phyloP scores from a whole-genome alignment of 2,329 filamentous ascomycete genomes.

The Aspergillus fumigatus region DNA sequence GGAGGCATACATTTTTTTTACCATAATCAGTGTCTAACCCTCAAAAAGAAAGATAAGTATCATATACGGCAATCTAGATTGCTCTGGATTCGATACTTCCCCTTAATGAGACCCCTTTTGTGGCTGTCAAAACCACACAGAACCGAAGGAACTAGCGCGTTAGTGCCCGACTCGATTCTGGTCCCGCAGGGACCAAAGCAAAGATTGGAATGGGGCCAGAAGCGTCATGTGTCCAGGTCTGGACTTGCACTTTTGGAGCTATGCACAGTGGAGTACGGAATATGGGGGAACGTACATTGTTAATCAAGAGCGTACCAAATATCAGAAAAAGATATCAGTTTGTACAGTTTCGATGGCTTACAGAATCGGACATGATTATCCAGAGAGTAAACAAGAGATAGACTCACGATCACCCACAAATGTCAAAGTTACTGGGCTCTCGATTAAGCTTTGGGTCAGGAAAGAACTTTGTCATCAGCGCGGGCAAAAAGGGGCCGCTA shows the following conservation, averaged over 20 bases:
- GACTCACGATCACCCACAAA: no score
- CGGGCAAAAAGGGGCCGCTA: background rate
- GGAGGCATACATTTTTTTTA: background rate
- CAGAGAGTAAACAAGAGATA: no score
- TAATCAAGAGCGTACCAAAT: background rate
- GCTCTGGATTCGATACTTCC: background rate
- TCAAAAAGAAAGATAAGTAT: background rate
- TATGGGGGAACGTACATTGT: no score
- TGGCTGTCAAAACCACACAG: background rate
- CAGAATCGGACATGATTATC: no score
- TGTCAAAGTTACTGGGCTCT: background rate
- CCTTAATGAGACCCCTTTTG: background rate
- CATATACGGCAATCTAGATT: background rate
- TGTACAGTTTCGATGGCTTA: no score
- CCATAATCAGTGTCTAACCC: background rate
- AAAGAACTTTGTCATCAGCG: background rate
- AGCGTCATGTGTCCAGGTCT: background rate
- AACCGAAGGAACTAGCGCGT: background rate
- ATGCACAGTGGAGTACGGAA: background rate
- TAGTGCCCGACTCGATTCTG: background rate
- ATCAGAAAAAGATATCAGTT: no score
- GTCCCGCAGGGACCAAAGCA: no score
- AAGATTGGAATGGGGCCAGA: no score
- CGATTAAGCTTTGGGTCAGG: no score
- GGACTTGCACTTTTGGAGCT: background rate